Conservation (phyloP, 2,329 filamentous ascomycete species). For the Penicillium vulpinum region DNA sequence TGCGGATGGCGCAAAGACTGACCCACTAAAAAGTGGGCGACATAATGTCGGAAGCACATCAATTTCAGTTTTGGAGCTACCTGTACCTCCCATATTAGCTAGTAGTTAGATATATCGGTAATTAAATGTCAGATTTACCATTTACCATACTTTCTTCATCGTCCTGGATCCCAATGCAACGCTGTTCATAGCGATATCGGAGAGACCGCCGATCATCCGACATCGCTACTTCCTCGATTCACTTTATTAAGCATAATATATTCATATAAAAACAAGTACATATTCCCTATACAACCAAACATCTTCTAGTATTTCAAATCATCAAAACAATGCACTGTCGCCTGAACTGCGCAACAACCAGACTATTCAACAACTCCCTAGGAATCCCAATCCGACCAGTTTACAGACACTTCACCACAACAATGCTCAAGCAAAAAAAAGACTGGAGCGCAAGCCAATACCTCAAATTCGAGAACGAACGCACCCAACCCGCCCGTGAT, state of each 20-base stretch:
- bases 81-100: neutral
- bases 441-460: slow-evolving; percentile 61
- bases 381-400: neutral
- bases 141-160: neutral
- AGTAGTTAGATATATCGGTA: slow-evolving; percentile 3
- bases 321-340: neutral
- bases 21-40: neutral
- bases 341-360: neutral
- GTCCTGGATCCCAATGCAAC: neutral
- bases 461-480: slow-evolving; percentile 55
- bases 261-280: neutral
- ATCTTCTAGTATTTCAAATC: neutral
- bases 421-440: slow-evolving; percentile 12
- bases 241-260: neutral
- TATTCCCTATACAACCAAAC: neutral
- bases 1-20: neutral
- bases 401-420: neutral
- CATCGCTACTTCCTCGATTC: neutral
- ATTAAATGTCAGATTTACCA: neutral
- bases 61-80: neutral
- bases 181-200: neutral
- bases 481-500: slow-evolving; percentile 56
- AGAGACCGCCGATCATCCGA: slow-evolving; percentile 1
- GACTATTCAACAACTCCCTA: neutral
- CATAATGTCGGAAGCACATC: neutral